phyloP scores from a whole-genome alignment of 2,329 filamentous ascomycete genomes.

The Fonsecaea nubica region DNA sequence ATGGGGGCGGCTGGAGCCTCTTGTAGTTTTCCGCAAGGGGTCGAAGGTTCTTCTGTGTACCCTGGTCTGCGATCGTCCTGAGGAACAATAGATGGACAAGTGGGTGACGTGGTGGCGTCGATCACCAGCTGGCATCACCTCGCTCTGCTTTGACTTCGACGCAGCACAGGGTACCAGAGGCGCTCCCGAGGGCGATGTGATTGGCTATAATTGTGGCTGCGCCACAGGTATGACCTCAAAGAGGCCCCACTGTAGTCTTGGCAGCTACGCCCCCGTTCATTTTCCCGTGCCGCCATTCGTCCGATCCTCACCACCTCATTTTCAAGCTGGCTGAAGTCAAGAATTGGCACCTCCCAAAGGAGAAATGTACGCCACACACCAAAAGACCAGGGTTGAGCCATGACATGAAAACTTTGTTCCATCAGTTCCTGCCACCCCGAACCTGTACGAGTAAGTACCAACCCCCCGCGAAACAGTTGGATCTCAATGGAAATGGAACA shows the following conservation, averaged over 20 bases:
- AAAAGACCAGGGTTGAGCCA: background rate
- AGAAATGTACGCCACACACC: background rate
- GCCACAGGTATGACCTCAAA: conserved; percentile 7
- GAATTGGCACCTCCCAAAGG: conserved; percentile 1
- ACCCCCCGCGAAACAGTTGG: background rate
- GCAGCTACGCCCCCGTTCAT: background rate
- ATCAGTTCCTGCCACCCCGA: background rate
- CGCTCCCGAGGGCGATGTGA: background rate
- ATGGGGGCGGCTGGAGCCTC: background rate
- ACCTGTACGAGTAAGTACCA: background rate
- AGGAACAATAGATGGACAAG: background rate
- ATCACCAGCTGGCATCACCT: background rate
- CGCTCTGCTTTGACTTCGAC: background rate
- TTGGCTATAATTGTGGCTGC: background rate
- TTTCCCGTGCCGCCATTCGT: background rate
- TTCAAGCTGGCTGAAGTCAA: conserved; percentile 6
- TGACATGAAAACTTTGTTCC: background rate
- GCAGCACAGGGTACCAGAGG: background rate
- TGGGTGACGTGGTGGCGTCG: conserved; percentile 12
- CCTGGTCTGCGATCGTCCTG: background rate
- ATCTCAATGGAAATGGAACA: background rate
- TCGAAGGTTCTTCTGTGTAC: background rate
- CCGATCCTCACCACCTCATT: conserved; percentile 7
- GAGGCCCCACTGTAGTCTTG: background rate
- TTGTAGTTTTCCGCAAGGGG: conserved; percentile 2